Conservation (phyloP, 345 rosid genomes). For the Theobroma cacao region DNA sequence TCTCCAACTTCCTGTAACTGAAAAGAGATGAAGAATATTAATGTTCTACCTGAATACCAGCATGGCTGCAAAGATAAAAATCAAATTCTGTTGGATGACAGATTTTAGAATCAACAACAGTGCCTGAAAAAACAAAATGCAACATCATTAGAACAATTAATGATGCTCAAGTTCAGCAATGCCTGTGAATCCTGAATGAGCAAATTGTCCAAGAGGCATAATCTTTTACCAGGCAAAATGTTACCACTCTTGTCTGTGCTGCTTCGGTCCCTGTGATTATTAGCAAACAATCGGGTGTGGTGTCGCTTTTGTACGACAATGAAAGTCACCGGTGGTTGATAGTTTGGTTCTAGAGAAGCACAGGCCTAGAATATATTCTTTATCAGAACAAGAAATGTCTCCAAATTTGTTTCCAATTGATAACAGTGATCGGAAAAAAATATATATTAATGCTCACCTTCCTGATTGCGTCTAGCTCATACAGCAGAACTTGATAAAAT, state of each 20-base stretch:
- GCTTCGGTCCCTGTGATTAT: conserved; percentile 87
- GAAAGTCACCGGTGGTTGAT: conserved; percentile 98
- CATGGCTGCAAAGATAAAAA: conserved; percentile 98
- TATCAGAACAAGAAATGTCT: conserved; percentile 5
- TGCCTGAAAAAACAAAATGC: conserved; percentile 47
- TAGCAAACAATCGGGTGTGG: conserved; percentile 92
- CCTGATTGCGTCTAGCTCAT: conserved; percentile 80
- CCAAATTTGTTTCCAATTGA: background rate
- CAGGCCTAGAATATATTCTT: conserved; percentile 55
- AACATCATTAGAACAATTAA: background rate
- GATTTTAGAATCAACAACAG: conserved; percentile 89
- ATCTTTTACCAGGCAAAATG: conserved; percentile 73
- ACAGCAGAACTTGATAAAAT: conserved; percentile 82
- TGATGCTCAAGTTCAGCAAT: background rate
- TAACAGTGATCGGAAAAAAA: background rate
- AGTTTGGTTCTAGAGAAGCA: conserved; percentile 94
- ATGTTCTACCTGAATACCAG: conserved; percentile 85
- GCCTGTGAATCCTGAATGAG: background rate
- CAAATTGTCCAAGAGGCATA: background rate
- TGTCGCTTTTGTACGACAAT: conserved; percentile 96
- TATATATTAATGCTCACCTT: conserved; percentile 40
- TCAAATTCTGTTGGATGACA: conserved; percentile 98
- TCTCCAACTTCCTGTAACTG: background rate
- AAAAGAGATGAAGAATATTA: background rate
- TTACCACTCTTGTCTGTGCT: conserved; percentile 93